Conservation (phyloP, 352 stramenopile species). For the Globisporangium splendens region DNA sequence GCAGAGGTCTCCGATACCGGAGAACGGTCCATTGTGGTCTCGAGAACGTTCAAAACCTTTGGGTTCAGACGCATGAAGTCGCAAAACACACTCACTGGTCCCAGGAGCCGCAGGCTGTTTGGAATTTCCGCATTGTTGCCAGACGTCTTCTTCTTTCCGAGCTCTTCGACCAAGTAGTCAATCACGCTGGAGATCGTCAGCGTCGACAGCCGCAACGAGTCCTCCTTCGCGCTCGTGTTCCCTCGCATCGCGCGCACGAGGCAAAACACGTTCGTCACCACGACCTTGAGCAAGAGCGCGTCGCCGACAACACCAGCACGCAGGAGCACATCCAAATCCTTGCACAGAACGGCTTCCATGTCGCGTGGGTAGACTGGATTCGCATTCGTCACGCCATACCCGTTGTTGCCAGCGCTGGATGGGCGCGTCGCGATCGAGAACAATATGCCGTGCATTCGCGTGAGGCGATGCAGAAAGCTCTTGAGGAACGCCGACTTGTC, state of each 20-base stretch:
- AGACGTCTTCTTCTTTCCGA: slow-evolving; percentile 21
- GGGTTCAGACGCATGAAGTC: slow-evolving; percentile 60
- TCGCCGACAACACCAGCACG: slow-evolving; percentile 63
- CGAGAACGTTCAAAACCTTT: slow-evolving; percentile 39
- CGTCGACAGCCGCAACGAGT: slow-evolving; percentile 57
- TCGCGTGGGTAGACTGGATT: slow-evolving; percentile 47
- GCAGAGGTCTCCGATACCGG: slow-evolving; percentile 6
- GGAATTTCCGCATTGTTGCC: slow-evolving; percentile 17
- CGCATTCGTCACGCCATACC: neutral
- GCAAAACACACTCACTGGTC: slow-evolving; percentile 60
- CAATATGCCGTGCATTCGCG: slow-evolving; percentile 81
- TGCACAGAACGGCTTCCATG: slow-evolving; percentile 64
- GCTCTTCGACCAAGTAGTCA: slow-evolving; percentile 38
- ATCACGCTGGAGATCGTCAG: slow-evolving; percentile 43
- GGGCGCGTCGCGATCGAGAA: slow-evolving; percentile 51
- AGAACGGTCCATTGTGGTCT: slow-evolving; percentile 23
- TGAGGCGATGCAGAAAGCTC: slow-evolving; percentile 84
- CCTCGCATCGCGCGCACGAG: slow-evolving; percentile 31
- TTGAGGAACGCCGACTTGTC: slow-evolving; percentile 86
- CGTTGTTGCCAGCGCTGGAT: neutral
- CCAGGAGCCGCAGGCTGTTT: slow-evolving; percentile 37
- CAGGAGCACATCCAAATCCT: slow-evolving; percentile 55
- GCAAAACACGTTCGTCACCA: slow-evolving; percentile 81
- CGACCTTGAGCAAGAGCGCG: slow-evolving; percentile 70
- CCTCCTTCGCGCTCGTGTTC: slow-evolving; percentile 24